Evolutionary conservation across 768 basidiomycete species (phyloP).

Genomic region (Boletus huronensis): DNA sequence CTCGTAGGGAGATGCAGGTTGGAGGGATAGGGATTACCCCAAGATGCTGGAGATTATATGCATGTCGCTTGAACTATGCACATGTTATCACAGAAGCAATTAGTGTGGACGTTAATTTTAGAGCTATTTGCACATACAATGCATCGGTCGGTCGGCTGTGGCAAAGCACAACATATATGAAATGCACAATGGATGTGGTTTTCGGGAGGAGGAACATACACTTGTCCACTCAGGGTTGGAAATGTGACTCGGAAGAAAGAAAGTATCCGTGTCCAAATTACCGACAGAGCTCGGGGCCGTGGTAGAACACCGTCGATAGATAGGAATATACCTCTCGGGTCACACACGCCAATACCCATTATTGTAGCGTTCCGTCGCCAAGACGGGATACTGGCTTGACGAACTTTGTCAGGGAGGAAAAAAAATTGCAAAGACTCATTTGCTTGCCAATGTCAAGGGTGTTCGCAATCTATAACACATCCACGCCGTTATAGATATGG

Average conservation of each 20-base stretch:
- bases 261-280: background rate
- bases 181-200: background rate
- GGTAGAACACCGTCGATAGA: background rate
- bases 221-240: background rate
- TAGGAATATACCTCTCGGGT: too few species aligned
- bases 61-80: background rate
- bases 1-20: background rate
- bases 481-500: background rate
- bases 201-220: background rate
- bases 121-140: background rate
- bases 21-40: background rate
- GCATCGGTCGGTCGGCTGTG: background rate
- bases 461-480: background rate
- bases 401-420: too few species aligned
- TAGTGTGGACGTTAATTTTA: background rate
- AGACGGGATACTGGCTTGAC: background rate
- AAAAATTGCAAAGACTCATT: background rate
- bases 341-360: background rate
- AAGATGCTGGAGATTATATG: background rate
- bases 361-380: too few species aligned
- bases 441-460: too few species aligned
- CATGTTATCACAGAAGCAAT: background rate
- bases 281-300: background rate
- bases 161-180: background rate
- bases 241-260: background rate